Conservation (phyloP, 2,329 filamentous ascomycete species). For the Arachnopeziza araneosa region DNA sequence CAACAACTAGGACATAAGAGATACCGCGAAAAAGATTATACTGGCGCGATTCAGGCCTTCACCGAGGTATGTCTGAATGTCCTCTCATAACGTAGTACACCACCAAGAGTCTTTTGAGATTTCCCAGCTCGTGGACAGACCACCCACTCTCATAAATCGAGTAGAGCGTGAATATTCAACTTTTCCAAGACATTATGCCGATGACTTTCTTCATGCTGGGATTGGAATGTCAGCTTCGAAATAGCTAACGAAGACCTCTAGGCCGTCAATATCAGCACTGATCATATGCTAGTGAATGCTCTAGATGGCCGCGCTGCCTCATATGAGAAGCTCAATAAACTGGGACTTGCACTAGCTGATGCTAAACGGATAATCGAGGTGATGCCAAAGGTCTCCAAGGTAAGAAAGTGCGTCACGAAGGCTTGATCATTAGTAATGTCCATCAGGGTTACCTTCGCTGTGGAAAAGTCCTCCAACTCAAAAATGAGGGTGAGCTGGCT, state of each 20-base stretch:
- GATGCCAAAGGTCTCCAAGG: constrained; percentile 28
- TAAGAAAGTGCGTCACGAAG: constrained; percentile 2
- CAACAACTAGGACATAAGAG: constrained; percentile 23
- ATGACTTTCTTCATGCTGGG: too few relatives aligned
- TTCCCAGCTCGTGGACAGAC: too few relatives aligned
- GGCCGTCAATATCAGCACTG: constrained; percentile 23
- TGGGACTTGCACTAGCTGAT: constrained; percentile 28
- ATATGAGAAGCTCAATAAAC: constrained; percentile 28
- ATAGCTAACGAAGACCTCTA: constrained; percentile 10
- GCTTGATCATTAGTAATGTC: not conserved
- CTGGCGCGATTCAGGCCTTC: constrained; percentile 24
- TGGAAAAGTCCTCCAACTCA: constrained; percentile 29
- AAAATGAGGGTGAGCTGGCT: constrained; percentile 25
- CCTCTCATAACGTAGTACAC: not conserved
- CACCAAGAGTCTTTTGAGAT: not conserved
- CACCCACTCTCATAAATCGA: too few relatives aligned
- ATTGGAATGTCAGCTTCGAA: not conserved
- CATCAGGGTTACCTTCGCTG: constrained; percentile 31
- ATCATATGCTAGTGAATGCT: constrained; percentile 25
- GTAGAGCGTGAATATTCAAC: too few relatives aligned
- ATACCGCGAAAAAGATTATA: constrained; percentile 27
- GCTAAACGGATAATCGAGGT: constrained; percentile 30
- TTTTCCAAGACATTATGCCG: too few relatives aligned
- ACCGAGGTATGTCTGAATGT: constrained; percentile 17
- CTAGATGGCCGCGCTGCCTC: constrained; percentile 31